phyloP scores from a whole-genome alignment of 1,139 yeast genomes.

The Lizanozyma gosingica region DNA sequence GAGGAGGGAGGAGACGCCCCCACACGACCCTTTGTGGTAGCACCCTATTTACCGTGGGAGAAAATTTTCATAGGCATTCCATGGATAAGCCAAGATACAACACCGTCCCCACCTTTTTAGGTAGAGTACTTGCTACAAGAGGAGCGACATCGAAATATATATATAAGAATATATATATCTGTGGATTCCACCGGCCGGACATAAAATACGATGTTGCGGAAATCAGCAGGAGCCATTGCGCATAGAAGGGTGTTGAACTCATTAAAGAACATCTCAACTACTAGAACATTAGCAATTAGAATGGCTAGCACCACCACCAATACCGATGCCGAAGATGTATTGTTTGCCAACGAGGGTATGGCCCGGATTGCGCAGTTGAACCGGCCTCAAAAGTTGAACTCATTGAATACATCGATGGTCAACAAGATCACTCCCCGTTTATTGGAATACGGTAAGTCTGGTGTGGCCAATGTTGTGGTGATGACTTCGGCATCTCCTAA shows the following conservation, averaged over 20 bases:
- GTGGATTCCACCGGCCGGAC: not conserved
- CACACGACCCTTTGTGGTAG: not conserved
- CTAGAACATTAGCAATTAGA: constrained; percentile 8
- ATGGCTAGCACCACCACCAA: constrained; percentile 14
- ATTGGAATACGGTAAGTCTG: constrained; percentile 65
- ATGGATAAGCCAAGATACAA: constrained; percentile 1
- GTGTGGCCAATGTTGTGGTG: constrained; percentile 54
- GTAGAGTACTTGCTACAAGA: no score
- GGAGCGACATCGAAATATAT: no score
- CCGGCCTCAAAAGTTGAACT: constrained; percentile 77
- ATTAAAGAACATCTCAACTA: no score
- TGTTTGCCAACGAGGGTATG: constrained; percentile 52
- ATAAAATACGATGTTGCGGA: not conserved
- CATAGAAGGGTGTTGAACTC: no score
- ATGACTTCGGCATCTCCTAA: constrained; percentile 59
- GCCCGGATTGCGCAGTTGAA: constrained; percentile 74
- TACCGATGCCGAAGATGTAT: constrained; percentile 44
- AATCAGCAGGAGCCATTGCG: not conserved
- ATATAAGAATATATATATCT: no score
- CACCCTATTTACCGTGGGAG: not conserved
- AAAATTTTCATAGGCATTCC: not conserved
- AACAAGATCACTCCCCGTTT: constrained; percentile 65
- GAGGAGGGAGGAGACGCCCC: not conserved
- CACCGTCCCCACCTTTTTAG: not conserved
- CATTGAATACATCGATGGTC: constrained; percentile 76